Percentiles rank a stretch among this genome's conserved stretches.
These are phyloP conservation scores for Coemansia reversa DNA, from an alignment of 192 early-diverging fungal genomes.

Conservation along the genomic window DNA sequence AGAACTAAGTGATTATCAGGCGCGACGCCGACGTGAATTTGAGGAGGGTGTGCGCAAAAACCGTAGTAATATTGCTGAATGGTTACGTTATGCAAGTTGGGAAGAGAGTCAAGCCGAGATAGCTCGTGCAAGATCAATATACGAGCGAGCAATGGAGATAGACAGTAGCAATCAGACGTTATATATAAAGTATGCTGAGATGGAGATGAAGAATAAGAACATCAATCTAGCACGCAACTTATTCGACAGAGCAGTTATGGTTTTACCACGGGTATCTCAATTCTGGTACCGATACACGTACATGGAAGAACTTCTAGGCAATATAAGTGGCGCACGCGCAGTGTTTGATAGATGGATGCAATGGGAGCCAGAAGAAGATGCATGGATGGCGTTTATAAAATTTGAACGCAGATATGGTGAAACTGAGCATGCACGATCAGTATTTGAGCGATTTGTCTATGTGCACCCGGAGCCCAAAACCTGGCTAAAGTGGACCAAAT, in stretches of 20 bases:
- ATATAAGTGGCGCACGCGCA: conserved; percentile 80
- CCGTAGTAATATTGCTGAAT: conserved; percentile 80
- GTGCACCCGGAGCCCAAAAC: conserved; percentile 89
- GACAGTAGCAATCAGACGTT: conserved; percentile 84
- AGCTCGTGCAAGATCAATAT: conserved; percentile 81
- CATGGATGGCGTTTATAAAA: conserved; percentile 94
- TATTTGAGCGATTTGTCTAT: conserved; percentile 85
- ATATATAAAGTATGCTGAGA: conserved; percentile 91
- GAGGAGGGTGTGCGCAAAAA: conserved; percentile 90
- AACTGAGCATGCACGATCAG: conserved; percentile 69
- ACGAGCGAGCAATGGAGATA: conserved; percentile 89
- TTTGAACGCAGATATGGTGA: conserved; percentile 90
- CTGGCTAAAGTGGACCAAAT: conserved; percentile 96
- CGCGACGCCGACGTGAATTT: conserved; percentile 89
- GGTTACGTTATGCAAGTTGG: conserved; percentile 96
- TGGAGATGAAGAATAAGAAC: conserved; percentile 98
- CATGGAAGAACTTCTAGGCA: conserved; percentile 97
- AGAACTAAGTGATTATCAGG: conserved; percentile 88
- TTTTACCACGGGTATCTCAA: conserved; percentile 81
- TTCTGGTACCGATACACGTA: conserved; percentile 97
- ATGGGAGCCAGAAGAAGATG: conserved; percentile 91
- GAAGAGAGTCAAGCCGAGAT: conserved; percentile 90
- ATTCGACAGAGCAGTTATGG: conserved; percentile 85
- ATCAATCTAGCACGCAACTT: conserved; percentile 91
- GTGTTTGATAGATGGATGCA: conserved; percentile 99